phyloP scores from a whole-genome alignment of 2,329 filamentous ascomycete species.

The Neonectria punicea region DNA sequence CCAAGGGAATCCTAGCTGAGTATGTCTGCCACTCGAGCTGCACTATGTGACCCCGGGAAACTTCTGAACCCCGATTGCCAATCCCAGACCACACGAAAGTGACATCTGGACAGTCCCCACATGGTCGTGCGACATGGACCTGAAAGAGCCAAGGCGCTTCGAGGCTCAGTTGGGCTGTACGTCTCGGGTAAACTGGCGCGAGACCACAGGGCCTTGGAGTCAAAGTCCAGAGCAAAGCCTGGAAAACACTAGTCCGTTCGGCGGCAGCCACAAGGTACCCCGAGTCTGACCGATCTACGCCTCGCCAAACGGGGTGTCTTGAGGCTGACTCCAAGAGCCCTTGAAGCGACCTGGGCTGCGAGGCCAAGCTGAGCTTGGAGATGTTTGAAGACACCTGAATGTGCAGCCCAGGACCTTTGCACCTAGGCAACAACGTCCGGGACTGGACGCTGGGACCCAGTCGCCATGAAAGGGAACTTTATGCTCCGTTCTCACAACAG shows the following conservation, averaged over 20 bases:
- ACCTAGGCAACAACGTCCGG: not conserved
- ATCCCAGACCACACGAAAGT: conserved; percentile 25
- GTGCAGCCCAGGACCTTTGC: conserved; percentile 1
- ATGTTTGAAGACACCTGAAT: conserved; percentile 15
- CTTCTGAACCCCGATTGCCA: conserved; percentile 30
- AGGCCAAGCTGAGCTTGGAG: conserved; percentile 27
- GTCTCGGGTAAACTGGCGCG: conserved; percentile 15
- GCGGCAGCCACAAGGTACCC: not conserved
- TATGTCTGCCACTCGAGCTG: conserved; percentile 35
- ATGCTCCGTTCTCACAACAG: conserved; percentile 17
- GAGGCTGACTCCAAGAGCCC: not conserved
- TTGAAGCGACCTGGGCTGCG: conserved; percentile 15
- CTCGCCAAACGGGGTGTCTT: conserved; percentile 13
- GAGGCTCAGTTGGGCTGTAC: conserved; percentile 14
- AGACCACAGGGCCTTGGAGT: conserved; percentile 16
- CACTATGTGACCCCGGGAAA: conserved; percentile 16
- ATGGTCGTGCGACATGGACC: not conserved
- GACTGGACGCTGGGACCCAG: not conserved
- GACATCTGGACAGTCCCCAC: conserved; percentile 26
- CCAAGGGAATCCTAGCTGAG: conserved; percentile 30
- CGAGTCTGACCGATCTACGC: not conserved
- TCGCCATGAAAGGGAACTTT: conserved; percentile 8
- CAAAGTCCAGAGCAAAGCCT: conserved; percentile 21
- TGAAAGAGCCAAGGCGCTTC: conserved; percentile 12
- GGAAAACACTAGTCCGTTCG: conserved; percentile 13